These are phyloP conservation scores for Apiospora aurea DNA, from an alignment of 2,329 filamentous ascomycete genomes.

Conservation along the genomic window DNA sequence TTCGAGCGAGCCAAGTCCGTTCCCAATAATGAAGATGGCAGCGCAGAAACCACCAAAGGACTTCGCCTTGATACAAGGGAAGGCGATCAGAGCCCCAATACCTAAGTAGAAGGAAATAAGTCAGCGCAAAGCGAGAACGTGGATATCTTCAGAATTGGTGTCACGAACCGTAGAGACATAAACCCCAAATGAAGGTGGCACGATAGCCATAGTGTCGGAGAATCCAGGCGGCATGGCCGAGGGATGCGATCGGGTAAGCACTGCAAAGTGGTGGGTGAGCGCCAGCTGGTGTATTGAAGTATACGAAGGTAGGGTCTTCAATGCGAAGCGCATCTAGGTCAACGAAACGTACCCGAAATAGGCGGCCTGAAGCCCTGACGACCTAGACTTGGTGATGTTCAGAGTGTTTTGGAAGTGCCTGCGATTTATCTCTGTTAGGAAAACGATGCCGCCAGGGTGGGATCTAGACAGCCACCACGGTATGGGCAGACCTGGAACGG, in stretches of 20 bases:
- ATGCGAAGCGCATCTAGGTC: not conserved
- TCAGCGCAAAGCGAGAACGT: constrained; percentile 5
- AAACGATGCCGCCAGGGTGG: not conserved
- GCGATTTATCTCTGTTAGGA: constrained; percentile 31
- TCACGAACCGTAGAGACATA: constrained; percentile 65
- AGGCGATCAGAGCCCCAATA: constrained; percentile 63
- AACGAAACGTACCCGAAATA: constrained; percentile 63
- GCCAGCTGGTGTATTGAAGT: not conserved
- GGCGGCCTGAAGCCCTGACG: constrained; percentile 67
- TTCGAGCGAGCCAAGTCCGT: constrained; percentile 76
- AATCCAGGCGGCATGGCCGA: constrained; percentile 68
- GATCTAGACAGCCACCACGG: not conserved
- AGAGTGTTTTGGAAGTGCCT: constrained; percentile 66
- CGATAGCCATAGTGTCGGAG: constrained; percentile 69
- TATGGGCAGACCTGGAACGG: not conserved
- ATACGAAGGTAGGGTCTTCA: not conserved
- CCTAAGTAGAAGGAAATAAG: constrained; percentile 44
- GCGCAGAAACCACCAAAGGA: constrained; percentile 79
- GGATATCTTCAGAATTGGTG: constrained; percentile 32
- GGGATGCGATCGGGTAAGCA: constrained; percentile 73
- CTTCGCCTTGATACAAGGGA: constrained; percentile 63
- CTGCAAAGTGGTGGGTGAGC: constrained; percentile 41
- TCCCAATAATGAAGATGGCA: constrained; percentile 76
- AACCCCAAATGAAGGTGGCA: constrained; percentile 71
- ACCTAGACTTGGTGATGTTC: constrained; percentile 61